Base-by-base conservation (phyloP, 805 yeast species). In the Teunomyces lycoperdinae region DNA sequence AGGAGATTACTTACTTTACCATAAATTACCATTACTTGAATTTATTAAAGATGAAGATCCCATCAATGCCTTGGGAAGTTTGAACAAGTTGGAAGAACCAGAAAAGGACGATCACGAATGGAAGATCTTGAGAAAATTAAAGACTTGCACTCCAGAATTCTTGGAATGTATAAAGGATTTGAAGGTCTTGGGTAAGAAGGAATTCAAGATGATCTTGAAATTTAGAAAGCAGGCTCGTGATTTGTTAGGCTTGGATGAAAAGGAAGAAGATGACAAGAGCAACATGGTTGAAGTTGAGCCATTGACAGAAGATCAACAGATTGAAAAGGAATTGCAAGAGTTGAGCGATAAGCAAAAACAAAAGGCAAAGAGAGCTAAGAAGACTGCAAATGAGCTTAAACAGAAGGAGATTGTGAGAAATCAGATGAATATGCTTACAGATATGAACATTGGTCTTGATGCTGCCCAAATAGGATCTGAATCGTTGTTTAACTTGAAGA, bases 391-490 rank as follows among this genome's bases (percentile, higher is more conserved):
- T 64, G 97, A 91, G 68, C 55, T 67, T 52, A 89, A 89, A 61
- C 96, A 89, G 64, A 88, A 87, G 66, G 97, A 92, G 63, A 80
- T 92, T 42, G 76, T 79, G 43, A 81, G 98, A 72, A 85, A 89
- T 87, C 97, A 94, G 71, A 85, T 94, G 92, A 89, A 88, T 66
- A 91, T 94, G 96, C 74, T 87, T 49, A 88, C 97, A 5, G 96
- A 96, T 61, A 81, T 79, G 72, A 96, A 90, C 61, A 83, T 94
- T 53, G 97, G 98, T 78, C 76, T 89, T 46, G 99, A 94, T 63
- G 96, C 97, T 13, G 92, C 89, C 13, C 79, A 79, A 45, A 74
- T 81, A 50, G 96, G 94, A 32, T 76, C 85, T 47, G 91, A 87
- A 50, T 79, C 91, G 1, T 72, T 89, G 49, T 94, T 94, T 73